Conservation (phyloP, 108 stramenopile species). For the Cyclotella atomus region DNA sequence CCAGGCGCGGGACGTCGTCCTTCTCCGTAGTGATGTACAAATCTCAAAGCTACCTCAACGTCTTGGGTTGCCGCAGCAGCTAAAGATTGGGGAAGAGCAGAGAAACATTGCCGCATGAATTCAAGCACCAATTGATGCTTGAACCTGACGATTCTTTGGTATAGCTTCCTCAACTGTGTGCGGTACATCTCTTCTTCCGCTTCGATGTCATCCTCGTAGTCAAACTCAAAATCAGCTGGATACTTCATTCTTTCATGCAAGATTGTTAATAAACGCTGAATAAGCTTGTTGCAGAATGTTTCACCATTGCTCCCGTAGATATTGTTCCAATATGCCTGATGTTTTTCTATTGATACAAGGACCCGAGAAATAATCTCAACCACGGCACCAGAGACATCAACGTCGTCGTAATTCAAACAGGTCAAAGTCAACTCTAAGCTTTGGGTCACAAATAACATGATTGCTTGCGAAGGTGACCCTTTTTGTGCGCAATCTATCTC, state of each 20-base stretch:
- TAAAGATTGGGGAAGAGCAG: constrained; percentile 34
- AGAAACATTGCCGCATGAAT: constrained; percentile 48
- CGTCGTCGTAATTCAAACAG: constrained; percentile 75
- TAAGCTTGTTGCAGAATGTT: constrained; percentile 36
- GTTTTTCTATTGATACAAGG: constrained; percentile 25
- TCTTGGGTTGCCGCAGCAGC: constrained; percentile 51
- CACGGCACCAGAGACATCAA: constrained; percentile 83
- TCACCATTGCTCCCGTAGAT: not conserved
- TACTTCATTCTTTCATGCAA: constrained; percentile 76
- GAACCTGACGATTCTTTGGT: constrained; percentile 57
- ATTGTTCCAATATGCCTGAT: constrained; percentile 22
- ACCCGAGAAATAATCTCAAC: constrained; percentile 49
- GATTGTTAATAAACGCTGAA: constrained; percentile 34
- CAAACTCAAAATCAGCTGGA: constrained; percentile 63
- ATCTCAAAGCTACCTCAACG: constrained; percentile 64
- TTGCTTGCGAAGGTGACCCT: constrained; percentile 12
- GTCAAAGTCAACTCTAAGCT: constrained; percentile 50
- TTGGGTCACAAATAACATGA: constrained; percentile 42
- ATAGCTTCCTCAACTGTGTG: constrained; percentile 67
- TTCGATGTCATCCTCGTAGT: constrained; percentile 75
- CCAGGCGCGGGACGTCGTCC: constrained; percentile 78
- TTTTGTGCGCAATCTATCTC: not conserved
- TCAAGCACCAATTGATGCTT: constrained; percentile 60
- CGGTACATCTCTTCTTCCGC: constrained; percentile 79
- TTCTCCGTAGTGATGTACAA: constrained; percentile 79